Evolutionary conservation across 768 basidiomycete species (phyloP).

Genomic region (Agaricus blazei): DNA sequence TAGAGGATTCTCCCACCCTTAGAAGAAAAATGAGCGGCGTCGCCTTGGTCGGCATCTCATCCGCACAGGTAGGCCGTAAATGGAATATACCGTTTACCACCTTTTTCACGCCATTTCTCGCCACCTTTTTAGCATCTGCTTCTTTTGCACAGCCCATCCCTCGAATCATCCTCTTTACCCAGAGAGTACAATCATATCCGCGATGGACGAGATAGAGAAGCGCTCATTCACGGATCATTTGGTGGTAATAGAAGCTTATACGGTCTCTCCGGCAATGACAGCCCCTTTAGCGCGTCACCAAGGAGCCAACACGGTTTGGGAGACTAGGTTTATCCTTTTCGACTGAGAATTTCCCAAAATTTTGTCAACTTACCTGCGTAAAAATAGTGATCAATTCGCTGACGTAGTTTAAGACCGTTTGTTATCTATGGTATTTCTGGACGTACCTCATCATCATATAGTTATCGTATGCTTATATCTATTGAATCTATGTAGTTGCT

Average conservation of each 20-base stretch:
- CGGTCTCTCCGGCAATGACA: constrained; percentile 32
- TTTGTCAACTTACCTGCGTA: background rate
- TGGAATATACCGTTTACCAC: background rate
- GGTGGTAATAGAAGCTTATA: constrained; percentile 35
- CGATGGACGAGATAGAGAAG: constrained; percentile 28
- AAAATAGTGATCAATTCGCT: background rate
- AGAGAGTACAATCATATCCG: constrained; percentile 19
- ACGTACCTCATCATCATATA: background rate
- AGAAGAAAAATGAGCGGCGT: constrained; percentile 51
- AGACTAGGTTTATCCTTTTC: constrained; percentile 19
- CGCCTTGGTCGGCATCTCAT: constrained; percentile 65
- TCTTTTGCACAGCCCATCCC: constrained; percentile 60
- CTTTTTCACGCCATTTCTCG: background rate
- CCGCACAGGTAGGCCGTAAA: constrained; percentile 54
- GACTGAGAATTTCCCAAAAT: constrained; percentile 14
- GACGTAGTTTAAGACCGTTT: background rate
- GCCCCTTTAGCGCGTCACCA: constrained; percentile 13
- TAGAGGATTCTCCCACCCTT: constrained; percentile 39
- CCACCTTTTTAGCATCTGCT: constrained; percentile 50
- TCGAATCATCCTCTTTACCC: constrained; percentile 28
- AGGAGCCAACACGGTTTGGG: constrained; percentile 17
- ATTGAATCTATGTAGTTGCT: background rate
- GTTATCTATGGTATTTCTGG: background rate
- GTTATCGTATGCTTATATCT: background rate
- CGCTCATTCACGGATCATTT: constrained; percentile 22